Evolutionary conservation across 2,329 filamentous ascomycete genomes (phyloP).

Genomic region (Beauveria brongniartii): DNA sequence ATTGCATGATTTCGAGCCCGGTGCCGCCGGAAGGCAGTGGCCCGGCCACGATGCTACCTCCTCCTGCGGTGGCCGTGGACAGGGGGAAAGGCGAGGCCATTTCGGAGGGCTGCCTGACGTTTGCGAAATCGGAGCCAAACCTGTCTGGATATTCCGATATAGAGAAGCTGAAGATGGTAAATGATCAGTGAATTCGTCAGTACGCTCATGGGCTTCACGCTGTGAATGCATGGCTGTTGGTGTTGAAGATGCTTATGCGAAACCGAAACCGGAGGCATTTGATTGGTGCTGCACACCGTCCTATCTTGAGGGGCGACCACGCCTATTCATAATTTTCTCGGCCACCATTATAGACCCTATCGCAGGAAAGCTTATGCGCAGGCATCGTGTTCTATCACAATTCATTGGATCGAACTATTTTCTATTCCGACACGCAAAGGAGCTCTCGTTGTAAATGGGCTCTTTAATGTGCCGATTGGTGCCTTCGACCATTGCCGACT

Average conservation of each 20-base stretch:
- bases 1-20: slow-evolving; percentile 66
- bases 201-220: background rate
- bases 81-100: slow-evolving; percentile 68
- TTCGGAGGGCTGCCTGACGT: background rate
- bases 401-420: no score
- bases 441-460: no score
- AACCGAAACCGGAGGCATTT: background rate
- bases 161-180: background rate
- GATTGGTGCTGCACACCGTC: background rate
- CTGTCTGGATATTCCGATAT: background rate
- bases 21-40: slow-evolving; percentile 64
- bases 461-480: no score
- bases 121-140: background rate
- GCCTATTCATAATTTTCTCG: background rate
- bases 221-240: background rate
- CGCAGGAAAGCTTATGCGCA: no score
- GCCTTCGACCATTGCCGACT: no score
- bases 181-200: no score
- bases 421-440: no score
- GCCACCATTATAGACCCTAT: background rate
- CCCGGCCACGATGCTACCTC: slow-evolving; percentile 68
- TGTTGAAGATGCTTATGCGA: background rate
- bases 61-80: slow-evolving; percentile 65
- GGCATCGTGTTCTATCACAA: no score
- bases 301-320: background rate